Evolutionary conservation across 192 early-diverging fungal genomes (phyloP).

Genomic region (Mortierella alpina): DNA sequence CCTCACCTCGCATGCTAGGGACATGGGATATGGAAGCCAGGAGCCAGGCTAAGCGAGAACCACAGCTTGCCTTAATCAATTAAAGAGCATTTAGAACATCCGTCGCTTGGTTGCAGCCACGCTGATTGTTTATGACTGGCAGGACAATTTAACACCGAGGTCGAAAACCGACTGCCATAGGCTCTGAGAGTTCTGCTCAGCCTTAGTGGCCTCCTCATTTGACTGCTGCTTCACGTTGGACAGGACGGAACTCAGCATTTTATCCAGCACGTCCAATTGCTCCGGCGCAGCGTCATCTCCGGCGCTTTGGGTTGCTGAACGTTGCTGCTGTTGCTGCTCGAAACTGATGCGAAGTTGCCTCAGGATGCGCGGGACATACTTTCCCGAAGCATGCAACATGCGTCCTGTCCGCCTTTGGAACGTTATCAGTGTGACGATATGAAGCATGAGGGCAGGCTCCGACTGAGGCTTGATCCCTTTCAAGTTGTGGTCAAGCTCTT

Average conservation of each 20-base stretch:
- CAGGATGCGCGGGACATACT: slow-evolving; percentile 42
- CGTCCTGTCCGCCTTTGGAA: slow-evolving; percentile 35
- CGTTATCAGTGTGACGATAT: slow-evolving; percentile 38
- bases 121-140: neutral
- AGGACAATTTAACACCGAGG: slow-evolving; percentile 8
- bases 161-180: slow-evolving; percentile 14
- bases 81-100: neutral
- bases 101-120: neutral
- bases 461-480: slow-evolving; percentile 6
- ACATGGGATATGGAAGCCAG: too few relatives aligned
- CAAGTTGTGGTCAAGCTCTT: slow-evolving; percentile 13
- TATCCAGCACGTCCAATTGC: slow-evolving; percentile 25
- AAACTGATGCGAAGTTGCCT: slow-evolving; percentile 27
- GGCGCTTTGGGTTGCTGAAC: neutral
- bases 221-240: slow-evolving; percentile 30
- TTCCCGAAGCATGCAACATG: slow-evolving; percentile 52
- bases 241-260: slow-evolving; percentile 15
- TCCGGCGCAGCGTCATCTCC: neutral
- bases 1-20: slow-evolving; percentile 57
- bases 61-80: neutral
- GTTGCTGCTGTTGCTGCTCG: neutral
- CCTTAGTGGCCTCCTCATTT: neutral
- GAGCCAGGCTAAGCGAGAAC: too few relatives aligned
- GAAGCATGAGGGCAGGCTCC: slow-evolving; percentile 34
- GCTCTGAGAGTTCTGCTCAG: too few relatives aligned